phyloP scores from a whole-genome alignment of 164 flowering plant genomes.

The Akebia trifoliata region DNA sequence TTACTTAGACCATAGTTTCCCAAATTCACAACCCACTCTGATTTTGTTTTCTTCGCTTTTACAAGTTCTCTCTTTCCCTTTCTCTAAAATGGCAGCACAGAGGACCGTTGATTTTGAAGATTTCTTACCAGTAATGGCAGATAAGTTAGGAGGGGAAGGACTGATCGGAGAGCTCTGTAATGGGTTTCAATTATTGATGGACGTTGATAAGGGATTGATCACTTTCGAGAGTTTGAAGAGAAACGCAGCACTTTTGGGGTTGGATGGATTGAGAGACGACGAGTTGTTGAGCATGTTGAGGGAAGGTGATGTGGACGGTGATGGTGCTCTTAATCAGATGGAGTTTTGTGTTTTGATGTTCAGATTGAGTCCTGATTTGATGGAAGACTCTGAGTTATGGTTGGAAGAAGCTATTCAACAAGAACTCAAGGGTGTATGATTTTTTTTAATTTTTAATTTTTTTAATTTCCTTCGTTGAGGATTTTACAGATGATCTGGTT shows the following conservation, averaged over 20 bases:
- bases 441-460: not conserved
- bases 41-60: not conserved
- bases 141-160: too few species aligned
- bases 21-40: not conserved
- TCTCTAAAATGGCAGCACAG: not conserved
- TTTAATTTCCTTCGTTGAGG: too few species aligned
- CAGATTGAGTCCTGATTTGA: conserved; percentile 5
- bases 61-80: not conserved
- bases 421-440: not conserved
- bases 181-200: conserved; percentile 30
- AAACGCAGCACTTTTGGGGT: conserved; percentile 22
- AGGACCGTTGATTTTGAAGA: conserved; percentile 24
- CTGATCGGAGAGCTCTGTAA: too few species aligned
- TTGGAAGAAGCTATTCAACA: conserved; percentile 3
- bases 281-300: conserved; percentile 8
- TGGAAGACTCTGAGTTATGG: not conserved
- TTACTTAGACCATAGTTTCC: not conserved
- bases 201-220: conserved; percentile 22
- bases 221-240: conserved; percentile 31
- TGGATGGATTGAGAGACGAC: conserved; percentile 26
- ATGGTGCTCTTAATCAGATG: too few species aligned
- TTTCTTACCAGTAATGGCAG: too few species aligned
- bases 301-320: conserved; percentile 2
- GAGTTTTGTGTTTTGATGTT: conserved; percentile 5
- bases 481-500: too few species aligned